Evolutionary conservation across 2,329 filamentous ascomycete species (phyloP).

Genomic region (Ophiostoma himal-ulmi): DNA sequence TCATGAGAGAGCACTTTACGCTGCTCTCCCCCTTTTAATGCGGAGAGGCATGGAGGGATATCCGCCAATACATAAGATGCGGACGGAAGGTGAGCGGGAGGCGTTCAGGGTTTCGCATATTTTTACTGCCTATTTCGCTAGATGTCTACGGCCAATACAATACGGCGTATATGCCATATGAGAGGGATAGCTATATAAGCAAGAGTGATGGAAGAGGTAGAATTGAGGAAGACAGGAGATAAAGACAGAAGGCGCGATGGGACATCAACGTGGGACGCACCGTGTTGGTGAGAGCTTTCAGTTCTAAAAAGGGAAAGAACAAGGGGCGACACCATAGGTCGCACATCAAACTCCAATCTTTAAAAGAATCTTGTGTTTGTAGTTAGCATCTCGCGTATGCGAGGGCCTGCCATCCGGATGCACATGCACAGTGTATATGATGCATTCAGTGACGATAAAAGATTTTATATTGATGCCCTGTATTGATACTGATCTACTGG

Average conservation of each 20-base stretch:
- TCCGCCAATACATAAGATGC: not conserved
- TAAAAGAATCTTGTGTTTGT: not conserved
- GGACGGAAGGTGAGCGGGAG: not conserved
- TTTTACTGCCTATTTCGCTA: not conserved
- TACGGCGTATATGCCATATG: not conserved
- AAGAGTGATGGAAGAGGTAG: not conserved
- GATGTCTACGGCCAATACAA: not conserved
- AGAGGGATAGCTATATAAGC: not conserved
- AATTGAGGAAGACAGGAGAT: not conserved
- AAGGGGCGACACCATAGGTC: not conserved
- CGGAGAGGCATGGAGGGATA: not conserved
- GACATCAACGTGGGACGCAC: conserved; percentile 3
- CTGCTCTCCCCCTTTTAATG: not conserved
- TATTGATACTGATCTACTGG: not conserved
- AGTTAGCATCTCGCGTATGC: not conserved
- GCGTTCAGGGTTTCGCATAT: not conserved
- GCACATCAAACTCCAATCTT: not conserved
- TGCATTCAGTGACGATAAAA: not conserved
- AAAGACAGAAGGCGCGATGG: conserved; percentile 5
- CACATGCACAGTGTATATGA: not conserved
- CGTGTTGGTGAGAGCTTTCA: not conserved
- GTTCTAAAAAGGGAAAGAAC: not conserved
- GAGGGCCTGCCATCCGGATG: not conserved
- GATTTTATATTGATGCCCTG: not conserved
- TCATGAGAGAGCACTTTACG: not conserved